Evolutionary conservation across 768 basidiomycete species (phyloP).

Genomic region (Collybia nuda): DNA sequence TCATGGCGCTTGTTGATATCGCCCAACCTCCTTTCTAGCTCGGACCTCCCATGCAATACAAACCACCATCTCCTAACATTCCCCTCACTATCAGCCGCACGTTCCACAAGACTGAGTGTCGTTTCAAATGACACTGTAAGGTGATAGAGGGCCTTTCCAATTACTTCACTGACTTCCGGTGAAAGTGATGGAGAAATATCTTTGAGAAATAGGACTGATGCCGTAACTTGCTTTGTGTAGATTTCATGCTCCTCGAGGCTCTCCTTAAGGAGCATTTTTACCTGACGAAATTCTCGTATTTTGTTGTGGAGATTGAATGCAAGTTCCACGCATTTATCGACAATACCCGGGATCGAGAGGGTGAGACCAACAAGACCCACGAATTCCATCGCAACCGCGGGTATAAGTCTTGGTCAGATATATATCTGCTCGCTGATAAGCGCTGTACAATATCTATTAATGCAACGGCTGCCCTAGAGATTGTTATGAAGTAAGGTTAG

Average conservation of each 20-base stretch:
- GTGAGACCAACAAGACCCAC: not conserved
- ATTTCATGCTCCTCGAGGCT: slow-evolving; percentile 4
- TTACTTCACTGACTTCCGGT: not conserved
- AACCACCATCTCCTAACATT: slow-evolving; percentile 5
- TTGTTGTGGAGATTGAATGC: slow-evolving; percentile 1
- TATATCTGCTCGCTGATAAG: not conserved
- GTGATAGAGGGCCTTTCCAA: slow-evolving; percentile 1
- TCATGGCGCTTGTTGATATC: slow-evolving; percentile 4
- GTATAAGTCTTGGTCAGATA: not conserved
- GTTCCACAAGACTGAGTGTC: not conserved
- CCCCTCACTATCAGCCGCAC: not conserved
- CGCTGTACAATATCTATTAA: not conserved
- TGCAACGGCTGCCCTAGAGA: too few relatives aligned
- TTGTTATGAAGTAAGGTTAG: too few relatives aligned
- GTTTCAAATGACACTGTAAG: slow-evolving; percentile 1
- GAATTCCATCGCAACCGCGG: not conserved
- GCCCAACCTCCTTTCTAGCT: slow-evolving; percentile 1
- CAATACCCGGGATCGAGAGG: slow-evolving; percentile 3
- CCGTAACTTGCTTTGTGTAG: slow-evolving; percentile 2
- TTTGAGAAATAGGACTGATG: slow-evolving; percentile 2
- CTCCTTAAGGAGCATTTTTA: not conserved
- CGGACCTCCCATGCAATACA: slow-evolving; percentile 1
- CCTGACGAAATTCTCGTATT: not conserved
- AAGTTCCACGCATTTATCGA: slow-evolving; percentile 1
- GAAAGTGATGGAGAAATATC: slow-evolving; percentile 3